Conservation (phyloP, 164 flowering plant genomes). For the Taxillus chinensis region DNA sequence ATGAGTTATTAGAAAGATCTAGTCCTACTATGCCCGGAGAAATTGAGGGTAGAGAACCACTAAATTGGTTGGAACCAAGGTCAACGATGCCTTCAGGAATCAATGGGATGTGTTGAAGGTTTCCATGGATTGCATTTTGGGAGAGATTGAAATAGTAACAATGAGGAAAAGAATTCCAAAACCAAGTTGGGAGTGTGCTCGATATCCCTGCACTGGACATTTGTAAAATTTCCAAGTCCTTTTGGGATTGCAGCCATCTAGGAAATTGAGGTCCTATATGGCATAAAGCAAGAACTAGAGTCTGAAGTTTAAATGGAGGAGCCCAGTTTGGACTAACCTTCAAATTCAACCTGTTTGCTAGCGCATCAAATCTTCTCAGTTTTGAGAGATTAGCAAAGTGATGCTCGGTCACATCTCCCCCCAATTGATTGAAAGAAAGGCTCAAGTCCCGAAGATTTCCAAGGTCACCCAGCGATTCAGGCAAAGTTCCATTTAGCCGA, state of each 20-base stretch:
- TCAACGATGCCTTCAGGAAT: too few species aligned
- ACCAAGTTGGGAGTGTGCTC: constrained; percentile 10
- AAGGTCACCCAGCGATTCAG: neutral
- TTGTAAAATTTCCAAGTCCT: neutral
- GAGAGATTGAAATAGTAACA: constrained; percentile 2
- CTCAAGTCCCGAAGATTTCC: neutral
- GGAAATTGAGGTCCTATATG: constrained; percentile 10
- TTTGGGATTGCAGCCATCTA: constrained; percentile 10
- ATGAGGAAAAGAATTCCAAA: neutral
- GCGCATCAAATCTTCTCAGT: neutral
- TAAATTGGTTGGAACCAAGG: too few species aligned
- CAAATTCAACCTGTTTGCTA: neutral
- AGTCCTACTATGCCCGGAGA: neutral
- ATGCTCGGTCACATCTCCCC: neutral
- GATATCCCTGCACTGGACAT: constrained; percentile 4
- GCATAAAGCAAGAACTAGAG: neutral
- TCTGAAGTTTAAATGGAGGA: constrained; percentile 7
- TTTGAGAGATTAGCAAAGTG: neutral
- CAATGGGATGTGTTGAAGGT: neutral
- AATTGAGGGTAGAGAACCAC: neutral
- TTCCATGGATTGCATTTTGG: constrained; percentile 4
- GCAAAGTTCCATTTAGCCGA: neutral
- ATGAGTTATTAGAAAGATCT: neutral
- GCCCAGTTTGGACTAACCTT: constrained; percentile 2
- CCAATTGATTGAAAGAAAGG: neutral